Conservation (phyloP, 192 early-diverging fungal genomes). For the Entomortierella parvispora region DNA sequence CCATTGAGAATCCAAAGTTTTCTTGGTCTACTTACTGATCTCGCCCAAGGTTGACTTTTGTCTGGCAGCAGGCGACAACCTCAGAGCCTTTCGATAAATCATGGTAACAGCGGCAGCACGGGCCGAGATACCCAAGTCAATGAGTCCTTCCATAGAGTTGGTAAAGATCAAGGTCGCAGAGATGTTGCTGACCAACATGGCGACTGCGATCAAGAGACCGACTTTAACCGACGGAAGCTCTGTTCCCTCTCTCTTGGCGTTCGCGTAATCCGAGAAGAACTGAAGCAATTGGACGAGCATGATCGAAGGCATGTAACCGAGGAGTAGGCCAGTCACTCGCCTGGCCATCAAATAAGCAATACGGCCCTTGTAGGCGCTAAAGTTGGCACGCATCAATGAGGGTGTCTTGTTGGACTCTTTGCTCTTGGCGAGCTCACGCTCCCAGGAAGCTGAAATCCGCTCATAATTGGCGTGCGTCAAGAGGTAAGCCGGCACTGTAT, state of each 20-base stretch:
- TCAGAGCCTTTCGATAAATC: slow-evolving; percentile 83
- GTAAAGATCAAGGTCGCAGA: neutral
- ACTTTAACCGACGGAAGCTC: neutral
- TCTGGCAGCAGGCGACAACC: slow-evolving; percentile 65
- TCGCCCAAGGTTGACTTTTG: slow-evolving; percentile 11
- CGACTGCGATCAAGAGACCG: slow-evolving; percentile 1
- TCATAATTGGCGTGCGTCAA: slow-evolving; percentile 2
- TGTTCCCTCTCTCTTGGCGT: too few relatives aligned
- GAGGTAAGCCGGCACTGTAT: neutral
- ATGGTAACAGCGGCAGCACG: slow-evolving; percentile 75
- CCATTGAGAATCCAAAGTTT: too few relatives aligned
- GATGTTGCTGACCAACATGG: slow-evolving; percentile 1
- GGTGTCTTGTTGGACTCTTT: too few relatives aligned
- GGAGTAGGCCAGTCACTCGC: too few relatives aligned
- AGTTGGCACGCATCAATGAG: too few relatives aligned
- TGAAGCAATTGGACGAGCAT: too few relatives aligned
- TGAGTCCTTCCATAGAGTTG: neutral
- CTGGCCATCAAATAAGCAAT: too few relatives aligned
- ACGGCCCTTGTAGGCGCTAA: too few relatives aligned
- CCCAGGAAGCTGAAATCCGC: neutral
- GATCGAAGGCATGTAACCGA: too few relatives aligned
- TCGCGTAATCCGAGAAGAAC: too few relatives aligned
- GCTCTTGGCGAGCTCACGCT: neutral
- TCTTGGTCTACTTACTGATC: slow-evolving; percentile 6
- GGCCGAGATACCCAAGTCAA: slow-evolving; percentile 71